Base-by-base conservation (phyloP, 139 green algal species). In the Marvania coccoides region DNA sequence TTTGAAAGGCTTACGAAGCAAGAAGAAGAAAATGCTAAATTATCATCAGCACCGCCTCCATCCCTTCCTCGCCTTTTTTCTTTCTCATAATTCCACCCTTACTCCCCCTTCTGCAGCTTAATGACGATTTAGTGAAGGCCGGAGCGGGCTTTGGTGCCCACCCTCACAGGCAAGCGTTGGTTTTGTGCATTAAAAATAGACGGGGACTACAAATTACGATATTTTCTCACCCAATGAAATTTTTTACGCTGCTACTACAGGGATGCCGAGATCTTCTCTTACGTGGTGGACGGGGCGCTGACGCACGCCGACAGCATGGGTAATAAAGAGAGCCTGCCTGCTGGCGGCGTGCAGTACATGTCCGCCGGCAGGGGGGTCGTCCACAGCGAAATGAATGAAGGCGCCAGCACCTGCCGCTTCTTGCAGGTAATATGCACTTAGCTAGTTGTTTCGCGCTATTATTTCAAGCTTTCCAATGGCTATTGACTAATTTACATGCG, bases 331-430 rank as follows among this genome's bases (percentile, higher is more conserved):
- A 31, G 30, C 0, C 54, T 77, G 35, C 15, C 26, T 2, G 33
- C 69, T 1, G 87, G 87, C 31, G 81, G 68, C 14, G 80, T 93
- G 61, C 87, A 93, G 60, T 93, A 88, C 78, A 75, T 93, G 59
- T 74, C 37, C 6, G 87, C 86, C 3, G 87, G 87, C 33, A 87
- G 71, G 4, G 87, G 87, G 29, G 65, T 94, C 15, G 35, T 36
- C 0, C 86, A 93, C 61, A 77, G 71, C n/a, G 87, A 93, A 61
- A 85, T 91, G 84, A 93, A 93, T 74, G 80, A 93, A 9, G 63
- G 63, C 2, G 48, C 64, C 29, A 67, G 81, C 6, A 82, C 72
- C 0, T 87, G 73, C 40, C 73, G 86, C 39, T 93, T 93, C 75
- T 60, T 92, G 53, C 86, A 92, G 58, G 53, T 85, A 23, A 19